Evolutionary conservation across 495 filamentous ascomycete species (phyloP), one percentile per base, ranked within the genome.

Genomic region (Penicillium cinerascens): DNA sequence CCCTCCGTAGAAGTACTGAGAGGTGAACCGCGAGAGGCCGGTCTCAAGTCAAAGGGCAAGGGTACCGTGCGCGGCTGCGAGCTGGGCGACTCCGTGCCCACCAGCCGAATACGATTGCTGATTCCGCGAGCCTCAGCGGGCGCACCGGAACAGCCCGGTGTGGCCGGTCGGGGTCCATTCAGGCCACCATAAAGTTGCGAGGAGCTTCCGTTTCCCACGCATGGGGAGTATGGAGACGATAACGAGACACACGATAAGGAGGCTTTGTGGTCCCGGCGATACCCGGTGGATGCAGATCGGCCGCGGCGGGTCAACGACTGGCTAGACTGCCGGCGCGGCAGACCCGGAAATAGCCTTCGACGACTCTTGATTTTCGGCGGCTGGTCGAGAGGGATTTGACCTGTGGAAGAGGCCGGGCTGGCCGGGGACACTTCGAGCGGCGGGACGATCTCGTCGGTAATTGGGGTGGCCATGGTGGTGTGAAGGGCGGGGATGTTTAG

Each of bases 201-300:
- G 5, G 81, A 81, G 50, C 82, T 80, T 18, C 77, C 76, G 59
- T 74, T 74, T 45, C 60, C 68, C 60, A 71, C 56, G 61, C 67
- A 80, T 60, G 63, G 80, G 77, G 46, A 82, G 71, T 84, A 81
- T 49, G 74, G 56, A 18, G 87, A 83, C 44, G 82, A 78, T 47
- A 97, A 78, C 45, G 91, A 95, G 35, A 91, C 85, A 63, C 91
- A 97, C 17, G 93, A 97, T 52, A 95, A 75, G 15, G 87, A 95
- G 3, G 84, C 88, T 66, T 82, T 86, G 53, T 84, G 82, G 42
- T 83, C 77, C 49, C 81, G 80, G 57, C 86, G 74, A 59, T 86
- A 86, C 27, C 71, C 74, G 33, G 74, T 73, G 6, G 82, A 78
- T 40, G 74, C 69, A 27, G 74, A 77, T 54, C 87, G 81, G 23